These are phyloP conservation scores for Stenocarpella maydis DNA, from an alignment of 2,329 filamentous ascomycete species.

Conservation along the genomic window DNA sequence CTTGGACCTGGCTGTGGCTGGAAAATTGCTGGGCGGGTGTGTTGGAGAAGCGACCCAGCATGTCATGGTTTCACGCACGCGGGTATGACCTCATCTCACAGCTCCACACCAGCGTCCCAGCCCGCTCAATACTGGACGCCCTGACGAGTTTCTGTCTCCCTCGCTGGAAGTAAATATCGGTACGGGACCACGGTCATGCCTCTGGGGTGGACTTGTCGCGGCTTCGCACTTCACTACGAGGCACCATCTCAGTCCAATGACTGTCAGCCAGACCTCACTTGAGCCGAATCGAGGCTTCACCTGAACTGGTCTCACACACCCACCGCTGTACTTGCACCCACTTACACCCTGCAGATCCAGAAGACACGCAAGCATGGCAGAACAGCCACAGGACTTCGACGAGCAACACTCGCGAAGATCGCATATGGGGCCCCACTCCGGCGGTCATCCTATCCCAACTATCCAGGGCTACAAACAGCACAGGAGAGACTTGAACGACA, in stretches of 20 bases:
- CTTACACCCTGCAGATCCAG: background rate
- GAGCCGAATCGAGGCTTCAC: background rate
- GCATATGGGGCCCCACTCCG: slow-evolving; percentile 51
- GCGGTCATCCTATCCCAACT: slow-evolving; percentile 56
- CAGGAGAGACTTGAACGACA: slow-evolving; percentile 52
- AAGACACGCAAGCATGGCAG: slow-evolving; percentile 44
- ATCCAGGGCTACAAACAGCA: slow-evolving; percentile 58
- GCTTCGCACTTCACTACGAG: background rate
- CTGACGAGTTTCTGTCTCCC: slow-evolving; percentile 16
- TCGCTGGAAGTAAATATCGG: slow-evolving; percentile 4
- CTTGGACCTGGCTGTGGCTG: no score
- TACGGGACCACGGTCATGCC: background rate
- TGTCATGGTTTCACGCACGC: slow-evolving; percentile 24
- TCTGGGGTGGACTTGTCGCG: background rate
- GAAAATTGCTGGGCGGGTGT: no score
- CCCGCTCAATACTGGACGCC: background rate
- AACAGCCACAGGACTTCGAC: slow-evolving; percentile 47
- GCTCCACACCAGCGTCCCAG: slow-evolving; percentile 14
- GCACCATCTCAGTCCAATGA: background rate
- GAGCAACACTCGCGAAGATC: slow-evolving; percentile 45
- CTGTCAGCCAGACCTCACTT: background rate
- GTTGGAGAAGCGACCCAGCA: background rate
- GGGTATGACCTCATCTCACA: slow-evolving; percentile 35
- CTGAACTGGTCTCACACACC: background rate
- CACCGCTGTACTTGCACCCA: background rate